phyloP scores from a whole-genome alignment of 345 rosid species.

The Cardiospermum halicacabum region DNA sequence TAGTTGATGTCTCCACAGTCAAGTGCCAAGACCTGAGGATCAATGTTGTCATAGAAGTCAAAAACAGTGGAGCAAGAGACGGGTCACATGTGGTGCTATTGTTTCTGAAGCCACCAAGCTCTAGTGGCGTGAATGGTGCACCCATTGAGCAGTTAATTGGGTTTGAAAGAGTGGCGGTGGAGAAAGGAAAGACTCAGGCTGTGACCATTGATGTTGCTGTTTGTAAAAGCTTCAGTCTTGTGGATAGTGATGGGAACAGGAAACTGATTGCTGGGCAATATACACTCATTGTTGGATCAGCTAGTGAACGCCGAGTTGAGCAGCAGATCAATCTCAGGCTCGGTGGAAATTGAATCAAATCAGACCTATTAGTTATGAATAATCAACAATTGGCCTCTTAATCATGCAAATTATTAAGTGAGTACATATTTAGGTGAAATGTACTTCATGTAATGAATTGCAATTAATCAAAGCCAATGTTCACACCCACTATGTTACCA shows the following conservation, averaged over 20 bases:
- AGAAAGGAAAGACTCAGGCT: slow-evolving; percentile 31
- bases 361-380: background rate
- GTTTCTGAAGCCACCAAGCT: slow-evolving; percentile 44
- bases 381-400: no score
- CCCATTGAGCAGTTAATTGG: slow-evolving; percentile 45
- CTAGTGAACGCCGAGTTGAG: slow-evolving; percentile 32
- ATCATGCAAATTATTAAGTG: no score
- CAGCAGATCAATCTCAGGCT: slow-evolving; percentile 33
- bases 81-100: slow-evolving; percentile 58
- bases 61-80: slow-evolving; percentile 33
- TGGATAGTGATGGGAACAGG: slow-evolving; percentile 46
- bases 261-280: slow-evolving; percentile 38
- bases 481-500: background rate
- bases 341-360: slow-evolving; percentile 16
- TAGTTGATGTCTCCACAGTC: slow-evolving; percentile 31
- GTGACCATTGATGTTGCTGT: slow-evolving; percentile 37
- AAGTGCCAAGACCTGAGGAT: slow-evolving; percentile 31
- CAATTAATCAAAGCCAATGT: no score
- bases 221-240: slow-evolving; percentile 45
- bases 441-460: background rate
- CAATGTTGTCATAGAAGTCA: slow-evolving; percentile 33
- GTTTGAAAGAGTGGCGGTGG: slow-evolving; percentile 46
- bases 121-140: slow-evolving; percentile 22
- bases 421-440: background rate
- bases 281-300: slow-evolving; percentile 37